Evolutionary conservation across 495 filamentous ascomycete genomes (phyloP), one percentile per base, ranked within the genome.

Genomic region (Filosporella fistucella): DNA sequence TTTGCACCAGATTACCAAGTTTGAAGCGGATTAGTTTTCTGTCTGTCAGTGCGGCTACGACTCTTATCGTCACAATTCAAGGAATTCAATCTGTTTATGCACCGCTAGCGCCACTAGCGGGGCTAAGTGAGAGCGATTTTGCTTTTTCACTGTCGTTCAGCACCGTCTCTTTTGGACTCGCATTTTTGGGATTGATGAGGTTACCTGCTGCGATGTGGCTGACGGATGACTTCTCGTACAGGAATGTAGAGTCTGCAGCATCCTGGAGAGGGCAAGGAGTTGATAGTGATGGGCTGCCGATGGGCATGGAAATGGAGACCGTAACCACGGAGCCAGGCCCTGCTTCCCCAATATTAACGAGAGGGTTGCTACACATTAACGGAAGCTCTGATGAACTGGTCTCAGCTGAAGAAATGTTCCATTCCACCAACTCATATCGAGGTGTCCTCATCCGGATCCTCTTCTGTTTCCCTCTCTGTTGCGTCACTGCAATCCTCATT

Each of bases 391-490:
- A n/a, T n/a, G n/a, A n/a, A n/a, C n/a, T n/a, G n/a, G n/a, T n/a
- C n/a, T n/a, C n/a, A n/a, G n/a, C n/a, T n/a, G n/a, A n/a, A n/a
- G n/a, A n/a, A n/a, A n/a, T 20, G 3, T 54, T 54, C 28, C 21
- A 47, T 14, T 42, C 50, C 3, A 46, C 42, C 4, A 39, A 33
- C 13, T 41, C 17, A 21, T 54, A 42, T 50, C 42, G 35, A 16
- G 49, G 45, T 23, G 25, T 18, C 14, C 24, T 51, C 14, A 45
- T 58, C 41, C 55, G 60, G 34, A 54, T 48, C 37, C 24, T 58
- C 42, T 50, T 58, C 37, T 45, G 56, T 18, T 28, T 57, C 25
- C 58, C 55, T 18, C n/a, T 58, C n/a, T n/a, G n/a, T n/a, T n/a
- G n/a, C n/a, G n/a, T n/a, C 21, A 18, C 58, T 9, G 47, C 48